Conservation (phyloP, 352 stramenopile genomes). For the Thalassiosira exigua region DNA sequence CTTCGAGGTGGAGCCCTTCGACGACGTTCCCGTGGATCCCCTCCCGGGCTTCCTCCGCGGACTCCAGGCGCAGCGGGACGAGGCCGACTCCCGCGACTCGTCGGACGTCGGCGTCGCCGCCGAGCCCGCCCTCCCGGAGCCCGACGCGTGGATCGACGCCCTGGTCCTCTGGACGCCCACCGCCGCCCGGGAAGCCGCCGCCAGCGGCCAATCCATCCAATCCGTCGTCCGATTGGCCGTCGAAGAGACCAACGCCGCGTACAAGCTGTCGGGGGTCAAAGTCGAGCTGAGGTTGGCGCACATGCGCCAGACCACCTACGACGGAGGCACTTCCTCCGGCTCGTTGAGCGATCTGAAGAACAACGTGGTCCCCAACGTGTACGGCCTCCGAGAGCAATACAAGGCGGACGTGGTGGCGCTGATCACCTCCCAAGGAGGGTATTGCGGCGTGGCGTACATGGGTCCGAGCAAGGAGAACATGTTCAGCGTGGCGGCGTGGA, state of each 20-base stretch:
- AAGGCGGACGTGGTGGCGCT: neutral
- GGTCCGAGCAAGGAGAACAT: neutral
- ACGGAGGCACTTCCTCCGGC: neutral
- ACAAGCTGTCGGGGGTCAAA: neutral
- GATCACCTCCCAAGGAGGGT: neutral
- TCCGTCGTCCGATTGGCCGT: constrained; percentile 10
- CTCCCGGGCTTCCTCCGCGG: neutral
- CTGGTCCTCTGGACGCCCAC: neutral
- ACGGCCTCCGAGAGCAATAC: neutral
- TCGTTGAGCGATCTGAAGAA: neutral
- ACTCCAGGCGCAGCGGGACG: neutral
- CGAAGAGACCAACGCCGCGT: constrained; percentile 20
- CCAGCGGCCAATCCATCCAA: constrained; percentile 5
- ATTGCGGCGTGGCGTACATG: neutral
- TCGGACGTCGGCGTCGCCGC: neutral
- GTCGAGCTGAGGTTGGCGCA: neutral
- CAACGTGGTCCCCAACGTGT: neutral
- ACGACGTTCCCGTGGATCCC: neutral
- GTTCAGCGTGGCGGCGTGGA: constrained; percentile 16
- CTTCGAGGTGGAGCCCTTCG: neutral
- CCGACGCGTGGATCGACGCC: neutral
- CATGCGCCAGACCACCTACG: neutral
- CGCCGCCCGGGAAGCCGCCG: neutral
- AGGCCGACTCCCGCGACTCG: neutral
- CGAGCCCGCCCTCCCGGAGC: neutral